Evolutionary conservation across 1,284 basidiomycete genomes (phyloP).

Genomic region (Takashimella koratensis): DNA sequence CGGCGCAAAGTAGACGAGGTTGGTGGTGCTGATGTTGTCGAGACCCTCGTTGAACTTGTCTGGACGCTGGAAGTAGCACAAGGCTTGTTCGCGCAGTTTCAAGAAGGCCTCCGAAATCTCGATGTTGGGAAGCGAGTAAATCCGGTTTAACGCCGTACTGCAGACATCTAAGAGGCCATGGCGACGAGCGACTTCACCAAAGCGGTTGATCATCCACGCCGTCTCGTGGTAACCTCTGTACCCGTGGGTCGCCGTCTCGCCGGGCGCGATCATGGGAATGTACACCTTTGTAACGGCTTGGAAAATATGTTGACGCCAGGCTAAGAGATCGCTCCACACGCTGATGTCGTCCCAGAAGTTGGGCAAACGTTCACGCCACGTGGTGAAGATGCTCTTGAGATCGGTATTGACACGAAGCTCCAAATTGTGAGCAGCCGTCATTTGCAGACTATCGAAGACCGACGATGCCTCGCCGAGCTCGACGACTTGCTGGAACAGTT

Average conservation of each 20-base stretch:
- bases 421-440: conserved; percentile 82
- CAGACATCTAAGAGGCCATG: conserved; percentile 96
- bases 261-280: conserved; percentile 72
- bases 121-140: conserved; percentile 98
- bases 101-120: conserved; percentile 99
- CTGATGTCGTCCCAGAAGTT: conserved; percentile 98
- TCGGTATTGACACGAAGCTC: conserved; percentile 88
- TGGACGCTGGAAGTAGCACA: conserved; percentile 95
- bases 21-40: conserved; percentile 99
- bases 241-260: conserved; percentile 68
- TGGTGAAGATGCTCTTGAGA: conserved; percentile 90
- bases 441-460: conserved; percentile 85
- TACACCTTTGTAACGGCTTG: conserved; percentile 97
- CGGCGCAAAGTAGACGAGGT: conserved; percentile 94
- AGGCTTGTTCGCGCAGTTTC: conserved; percentile 98
- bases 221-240: conserved; percentile 99
- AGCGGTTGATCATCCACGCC: conserved; percentile 99
- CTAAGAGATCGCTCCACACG: conserved; percentile 96
- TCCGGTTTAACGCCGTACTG: conserved; percentile 90
- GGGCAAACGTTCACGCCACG: conserved; percentile 95
- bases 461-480: conserved; percentile 94
- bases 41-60: conserved; percentile 90
- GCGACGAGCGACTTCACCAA: conserved; percentile 98
- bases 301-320: conserved; percentile 89
- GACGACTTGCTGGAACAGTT: conserved; percentile 99